phyloP scores from a whole-genome alignment of 2,329 filamentous ascomycete genomes.

The Monosporascus sp. region DNA sequence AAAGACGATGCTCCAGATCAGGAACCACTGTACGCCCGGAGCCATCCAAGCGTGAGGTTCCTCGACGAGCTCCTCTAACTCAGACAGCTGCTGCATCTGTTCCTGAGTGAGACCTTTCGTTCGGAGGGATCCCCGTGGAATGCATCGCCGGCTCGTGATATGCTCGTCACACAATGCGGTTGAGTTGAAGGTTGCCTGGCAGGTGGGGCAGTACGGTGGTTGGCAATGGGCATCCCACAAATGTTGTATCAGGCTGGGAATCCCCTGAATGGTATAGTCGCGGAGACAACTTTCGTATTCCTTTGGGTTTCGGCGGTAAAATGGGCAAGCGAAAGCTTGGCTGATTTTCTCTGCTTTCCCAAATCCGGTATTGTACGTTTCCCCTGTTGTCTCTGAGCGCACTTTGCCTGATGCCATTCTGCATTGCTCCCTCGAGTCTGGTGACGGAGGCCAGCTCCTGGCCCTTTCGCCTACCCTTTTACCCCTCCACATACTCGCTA shows the following conservation, averaged over 20 bases:
- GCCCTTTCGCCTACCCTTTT: no score
- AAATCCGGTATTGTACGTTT: no score
- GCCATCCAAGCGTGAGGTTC: constrained; percentile 1
- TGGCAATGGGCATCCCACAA: constrained; percentile 10
- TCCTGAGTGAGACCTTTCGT: constrained; percentile 10
- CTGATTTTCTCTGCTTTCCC: no score
- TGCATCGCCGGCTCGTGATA: constrained; percentile 6
- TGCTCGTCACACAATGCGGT: constrained; percentile 6
- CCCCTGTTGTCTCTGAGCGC: no score
- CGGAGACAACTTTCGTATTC: constrained; percentile 8
- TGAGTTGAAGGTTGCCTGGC: constrained; percentile 5
- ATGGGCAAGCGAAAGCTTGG: constrained; percentile 4
- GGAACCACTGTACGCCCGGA: constrained; percentile 10
- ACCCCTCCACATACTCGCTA: no score
- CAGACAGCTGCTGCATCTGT: constrained; percentile 14
- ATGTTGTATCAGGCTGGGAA: constrained; percentile 12
- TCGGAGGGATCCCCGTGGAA: neutral
- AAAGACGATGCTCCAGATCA: constrained; percentile 14
- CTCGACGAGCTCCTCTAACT: neutral
- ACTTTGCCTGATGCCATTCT: no score
- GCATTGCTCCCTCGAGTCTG: no score
- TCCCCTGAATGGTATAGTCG: constrained; percentile 1
- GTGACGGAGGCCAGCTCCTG: no score
- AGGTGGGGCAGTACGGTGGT: constrained; percentile 14
- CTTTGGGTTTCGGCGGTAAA: constrained; percentile 4